Percentiles rank a stretch among this genome's conserved stretches.
These are phyloP conservation scores for Miscanthus lutarioriparius DNA, from an alignment of 176 grass and related monocot genomes.

Conservation along the genomic window DNA sequence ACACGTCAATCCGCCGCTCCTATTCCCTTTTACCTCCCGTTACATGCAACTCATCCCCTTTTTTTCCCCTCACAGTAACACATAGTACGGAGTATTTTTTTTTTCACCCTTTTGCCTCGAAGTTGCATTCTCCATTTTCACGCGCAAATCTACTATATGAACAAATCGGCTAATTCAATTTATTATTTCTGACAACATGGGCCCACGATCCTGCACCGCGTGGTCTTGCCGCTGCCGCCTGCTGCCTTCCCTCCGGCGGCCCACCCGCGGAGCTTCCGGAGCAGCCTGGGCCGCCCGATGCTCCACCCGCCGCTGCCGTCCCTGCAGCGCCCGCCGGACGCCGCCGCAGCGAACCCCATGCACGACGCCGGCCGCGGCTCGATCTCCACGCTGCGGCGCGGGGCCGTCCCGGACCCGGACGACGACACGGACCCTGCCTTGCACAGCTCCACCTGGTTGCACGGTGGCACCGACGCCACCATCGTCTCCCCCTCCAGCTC, in stretches of 20 bases:
- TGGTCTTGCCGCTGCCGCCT: not conserved
- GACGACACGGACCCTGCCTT: constrained; percentile 28
- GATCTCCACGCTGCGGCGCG: constrained; percentile 1
- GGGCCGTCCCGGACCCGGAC: not conserved
- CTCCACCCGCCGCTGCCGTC: not conserved
- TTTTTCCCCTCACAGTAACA: not conserved
- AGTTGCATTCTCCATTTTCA: no score
- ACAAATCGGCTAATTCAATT: no score
- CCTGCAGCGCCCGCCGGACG: not conserved
- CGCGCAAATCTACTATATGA: no score
- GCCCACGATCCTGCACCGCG: constrained; percentile 11
- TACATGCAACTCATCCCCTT: not conserved
- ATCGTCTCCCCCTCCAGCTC: not conserved
- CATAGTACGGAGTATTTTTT: no score
- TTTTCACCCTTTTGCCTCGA: no score
- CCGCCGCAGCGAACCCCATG: constrained; percentile 31
- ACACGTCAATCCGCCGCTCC: not conserved
- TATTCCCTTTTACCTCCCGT: not conserved
- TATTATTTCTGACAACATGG: not conserved
- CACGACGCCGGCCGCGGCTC: constrained; percentile 31
- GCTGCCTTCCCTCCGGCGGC: constrained; percentile 41
- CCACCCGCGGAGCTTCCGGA: constrained; percentile 76
- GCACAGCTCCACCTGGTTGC: constrained; percentile 48
- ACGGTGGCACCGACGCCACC: constrained; percentile 20
- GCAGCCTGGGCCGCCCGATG: constrained; percentile 56